Evolutionary conservation across 1,284 basidiomycete species (phyloP).

Genomic region (Exobasidium rhododendri): DNA sequence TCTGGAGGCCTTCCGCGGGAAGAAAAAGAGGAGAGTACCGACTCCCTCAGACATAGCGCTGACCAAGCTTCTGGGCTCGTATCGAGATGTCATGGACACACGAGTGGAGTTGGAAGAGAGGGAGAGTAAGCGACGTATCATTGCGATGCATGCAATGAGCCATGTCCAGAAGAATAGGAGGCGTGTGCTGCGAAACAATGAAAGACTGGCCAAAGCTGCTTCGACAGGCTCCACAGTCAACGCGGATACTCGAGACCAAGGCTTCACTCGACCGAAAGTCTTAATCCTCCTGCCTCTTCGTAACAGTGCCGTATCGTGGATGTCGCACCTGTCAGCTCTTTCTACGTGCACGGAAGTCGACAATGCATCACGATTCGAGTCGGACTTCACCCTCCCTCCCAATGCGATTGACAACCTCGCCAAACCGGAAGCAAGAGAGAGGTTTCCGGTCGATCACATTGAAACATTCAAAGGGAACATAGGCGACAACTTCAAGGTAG

Average conservation of each 20-base stretch:
- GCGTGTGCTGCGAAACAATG: conserved; percentile 88
- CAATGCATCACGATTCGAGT: conserved; percentile 74
- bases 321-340: conserved; percentile 29
- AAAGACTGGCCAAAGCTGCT: conserved; percentile 63
- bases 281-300: conserved; percentile 90
- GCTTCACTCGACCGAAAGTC: conserved; percentile 92
- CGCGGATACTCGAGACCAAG: conserved; percentile 71
- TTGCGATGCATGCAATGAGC: conserved; percentile 45
- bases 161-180: conserved; percentile 73
- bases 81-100: conserved; percentile 42
- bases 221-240: conserved; percentile 13
- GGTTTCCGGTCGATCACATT: conserved; percentile 83
- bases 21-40: conserved; percentile 6
- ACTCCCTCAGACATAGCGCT: conserved; percentile 11
- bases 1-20: conserved; percentile 26
- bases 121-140: conserved; percentile 23
- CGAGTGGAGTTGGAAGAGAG: conserved; percentile 26
- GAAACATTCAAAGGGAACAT: conserved; percentile 95
- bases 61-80: conserved; percentile 29
- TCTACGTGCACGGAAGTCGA: conserved; percentile 43
- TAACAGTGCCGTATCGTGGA: conserved; percentile 77
- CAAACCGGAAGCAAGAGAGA: conserved; percentile 58
- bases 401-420: conserved; percentile 79
- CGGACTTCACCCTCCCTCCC: conserved; percentile 77
- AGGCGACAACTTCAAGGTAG: conserved; percentile 90